Evolutionary conservation across 2,329 filamentous ascomycete genomes (phyloP).

Genomic region (Xylariomycetidae sp.): DNA sequence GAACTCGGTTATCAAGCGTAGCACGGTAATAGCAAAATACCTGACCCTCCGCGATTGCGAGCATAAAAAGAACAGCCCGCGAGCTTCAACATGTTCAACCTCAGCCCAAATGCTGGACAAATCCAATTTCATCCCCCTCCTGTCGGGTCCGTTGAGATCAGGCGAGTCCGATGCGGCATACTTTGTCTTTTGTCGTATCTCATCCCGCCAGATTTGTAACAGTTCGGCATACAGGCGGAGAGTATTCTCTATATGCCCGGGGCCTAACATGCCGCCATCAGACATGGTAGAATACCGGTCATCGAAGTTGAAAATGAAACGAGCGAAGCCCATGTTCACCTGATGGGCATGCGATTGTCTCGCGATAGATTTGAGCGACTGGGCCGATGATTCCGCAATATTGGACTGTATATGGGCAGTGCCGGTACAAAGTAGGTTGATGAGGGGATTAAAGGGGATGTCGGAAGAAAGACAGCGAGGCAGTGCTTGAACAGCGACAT

Average conservation of each 20-base stretch:
- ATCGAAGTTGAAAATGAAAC: slow-evolving; percentile 98
- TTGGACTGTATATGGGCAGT: slow-evolving; percentile 92
- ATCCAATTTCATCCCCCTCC: slow-evolving; percentile 73
- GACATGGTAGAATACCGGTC: slow-evolving; percentile 97
- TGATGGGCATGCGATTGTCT: slow-evolving; percentile 89
- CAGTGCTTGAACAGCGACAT: slow-evolving; percentile 91
- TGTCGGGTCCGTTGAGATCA: slow-evolving; percentile 62
- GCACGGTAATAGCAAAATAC: slow-evolving; percentile 84
- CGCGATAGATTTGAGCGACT: slow-evolving; percentile 92
- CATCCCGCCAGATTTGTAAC: slow-evolving; percentile 94
- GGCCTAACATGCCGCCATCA: slow-evolving; percentile 91
- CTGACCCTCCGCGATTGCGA: slow-evolving; percentile 90
- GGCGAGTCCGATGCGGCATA: slow-evolving; percentile 62
- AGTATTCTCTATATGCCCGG: slow-evolving; percentile 91
- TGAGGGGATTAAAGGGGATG: slow-evolving; percentile 87
- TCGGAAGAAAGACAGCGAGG: slow-evolving; percentile 89
- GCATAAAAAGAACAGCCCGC: slow-evolving; percentile 94
- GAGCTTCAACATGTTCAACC: slow-evolving; percentile 94
- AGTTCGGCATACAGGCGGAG: slow-evolving; percentile 89
- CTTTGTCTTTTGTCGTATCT: slow-evolving; percentile 81
- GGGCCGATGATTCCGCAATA: slow-evolving; percentile 86
- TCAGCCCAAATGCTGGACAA: slow-evolving; percentile 85
- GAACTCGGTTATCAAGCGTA: slow-evolving; percentile 89
- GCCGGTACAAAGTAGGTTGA: slow-evolving; percentile 92
- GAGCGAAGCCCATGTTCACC: slow-evolving; percentile 92